Evolutionary conservation across 768 basidiomycete genomes (phyloP).

Genomic region (Kwoniella bestiolae): DNA sequence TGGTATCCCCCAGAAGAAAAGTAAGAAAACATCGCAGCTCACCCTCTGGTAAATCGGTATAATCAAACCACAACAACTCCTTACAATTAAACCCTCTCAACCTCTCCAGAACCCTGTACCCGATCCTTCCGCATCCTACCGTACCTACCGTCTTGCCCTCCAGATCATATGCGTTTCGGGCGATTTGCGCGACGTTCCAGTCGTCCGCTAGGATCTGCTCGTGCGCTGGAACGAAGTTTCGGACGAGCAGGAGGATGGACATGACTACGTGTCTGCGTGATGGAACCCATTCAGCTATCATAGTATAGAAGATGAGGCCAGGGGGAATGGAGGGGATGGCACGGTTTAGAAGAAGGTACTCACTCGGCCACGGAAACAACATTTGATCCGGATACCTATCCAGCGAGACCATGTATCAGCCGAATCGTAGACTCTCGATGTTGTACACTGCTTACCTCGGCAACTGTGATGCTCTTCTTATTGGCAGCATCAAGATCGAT

Average conservation of each 20-base stretch:
- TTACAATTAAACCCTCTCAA: constrained; percentile 79
- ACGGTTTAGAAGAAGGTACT: too few species aligned
- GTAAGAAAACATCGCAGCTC: constrained; percentile 17
- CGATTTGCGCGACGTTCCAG: constrained; percentile 83
- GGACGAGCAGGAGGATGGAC: constrained; percentile 86
- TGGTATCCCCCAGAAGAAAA: too few species aligned
- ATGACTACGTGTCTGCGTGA: constrained; percentile 61
- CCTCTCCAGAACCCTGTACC: constrained; percentile 73
- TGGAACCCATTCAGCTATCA: too few species aligned
- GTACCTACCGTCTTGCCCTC: constrained; percentile 92
- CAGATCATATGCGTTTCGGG: constrained; percentile 82
- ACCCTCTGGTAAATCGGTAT: constrained; percentile 70
- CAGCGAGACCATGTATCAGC: not conserved
- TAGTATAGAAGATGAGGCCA: too few species aligned
- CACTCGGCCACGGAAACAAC: constrained; percentile 80
- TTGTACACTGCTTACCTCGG: constrained; percentile 61
- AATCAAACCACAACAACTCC: constrained; percentile 89
- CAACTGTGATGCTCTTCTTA: constrained; percentile 75
- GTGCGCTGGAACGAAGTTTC: constrained; percentile 76
- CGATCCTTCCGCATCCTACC: constrained; percentile 77
- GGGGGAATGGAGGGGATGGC: not conserved
- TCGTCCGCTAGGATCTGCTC: constrained; percentile 78
- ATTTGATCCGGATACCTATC: constrained; percentile 74
- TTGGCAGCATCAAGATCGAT: constrained; percentile 82
- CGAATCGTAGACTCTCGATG: not conserved